Base-by-base conservation (phyloP, 2,329 filamentous ascomycete species). In the Emericellopsis atlantica region DNA sequence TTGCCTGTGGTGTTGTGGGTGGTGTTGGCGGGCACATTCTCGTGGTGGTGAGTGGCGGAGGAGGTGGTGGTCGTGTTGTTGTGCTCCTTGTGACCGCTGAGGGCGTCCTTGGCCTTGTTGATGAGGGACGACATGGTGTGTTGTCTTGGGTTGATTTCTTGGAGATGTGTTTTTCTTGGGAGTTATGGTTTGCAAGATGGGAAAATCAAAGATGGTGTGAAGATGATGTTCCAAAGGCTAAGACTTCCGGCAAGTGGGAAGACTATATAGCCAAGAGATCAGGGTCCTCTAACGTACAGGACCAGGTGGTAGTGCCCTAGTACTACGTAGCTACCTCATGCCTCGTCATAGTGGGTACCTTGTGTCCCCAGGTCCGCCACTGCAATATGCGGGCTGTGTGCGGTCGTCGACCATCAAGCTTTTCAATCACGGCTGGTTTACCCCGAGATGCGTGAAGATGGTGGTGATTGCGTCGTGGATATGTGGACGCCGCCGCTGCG, bases 51-150 rank as follows among this genome's bases (percentile, higher is more conserved):
- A 12, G 31, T 32, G n/a, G n/a, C 18, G 6, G 32, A 11, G 4
- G 4, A 3, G 32, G 32, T 11, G 32, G n/a, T 15, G 32, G n/a
- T 14, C 3, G n/a, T 15, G 32, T 15, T 35, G 34, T 12, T 36
- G 4, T n/a, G 16, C 21, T 37, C n/a, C n/a, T 37, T 31, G 39
- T 35, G 33, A 31, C 6, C 8, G 29, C 43, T 36, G 43, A 70
- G 53, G 46, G 59, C 64, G n/a, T 70, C 65, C 63, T 70, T 70
- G 53, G 68, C 61, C 58, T 71, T 71, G 62, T 70, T 62, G 51
- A 69, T 51, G 49, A 70, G 58, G 47, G 54, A 50, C 49, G 67
- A 67, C 67, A 70, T 70, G 47, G 46, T 69, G 59, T 41, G 5
- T 22, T 14, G 3, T 21, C 3, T 10, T 37, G 16, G 16, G 10